Conservation (phyloP, 441 rosid genomes). For the Sinapis alba region DNA sequence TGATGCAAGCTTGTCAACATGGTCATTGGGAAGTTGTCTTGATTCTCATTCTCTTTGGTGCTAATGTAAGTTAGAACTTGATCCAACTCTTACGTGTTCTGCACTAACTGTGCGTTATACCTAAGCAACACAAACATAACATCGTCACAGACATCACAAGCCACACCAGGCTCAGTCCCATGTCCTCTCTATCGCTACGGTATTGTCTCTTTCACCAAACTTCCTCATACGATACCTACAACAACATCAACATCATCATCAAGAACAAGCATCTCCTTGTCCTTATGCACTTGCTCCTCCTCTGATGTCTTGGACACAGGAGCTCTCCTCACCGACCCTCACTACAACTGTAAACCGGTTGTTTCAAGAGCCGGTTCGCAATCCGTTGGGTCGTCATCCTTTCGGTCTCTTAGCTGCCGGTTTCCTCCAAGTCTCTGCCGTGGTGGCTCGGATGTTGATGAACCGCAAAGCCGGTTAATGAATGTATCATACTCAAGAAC, state of each 20-base stretch:
- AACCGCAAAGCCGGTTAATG: constrained; percentile 33
- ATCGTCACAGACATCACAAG: constrained; percentile 48
- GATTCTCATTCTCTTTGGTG: constrained; percentile 79
- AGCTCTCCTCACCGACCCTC: constrained; percentile 56
- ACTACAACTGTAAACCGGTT: constrained; percentile 64
- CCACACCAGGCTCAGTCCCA: constrained; percentile 79
- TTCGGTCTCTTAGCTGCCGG: constrained; percentile 77
- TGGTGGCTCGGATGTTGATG: constrained; percentile 59
- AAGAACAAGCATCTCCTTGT: constrained; percentile 73
- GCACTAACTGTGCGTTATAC: constrained; percentile 84
- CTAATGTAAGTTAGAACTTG: constrained; percentile 68
- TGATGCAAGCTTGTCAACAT: constrained; percentile 99
- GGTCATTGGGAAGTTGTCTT: constrained; percentile 98
- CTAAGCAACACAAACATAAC: constrained; percentile 73
- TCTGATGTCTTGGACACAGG: constrained; percentile 55
- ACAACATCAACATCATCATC: constrained; percentile 41
- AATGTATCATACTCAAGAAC: constrained; percentile 44
- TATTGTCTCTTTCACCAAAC: constrained; percentile 76
- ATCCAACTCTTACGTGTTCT: constrained; percentile 43
- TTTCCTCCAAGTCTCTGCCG: constrained; percentile 79
- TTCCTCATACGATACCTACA: constrained; percentile 43
- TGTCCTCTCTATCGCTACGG: constrained; percentile 94
- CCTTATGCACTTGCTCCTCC: constrained; percentile 75
- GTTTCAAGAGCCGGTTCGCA: constrained; percentile 47
- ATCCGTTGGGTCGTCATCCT: constrained; percentile 63